These are phyloP conservation scores for Populus trichocarpa DNA, from an alignment of 441 rosid genomes.

Conservation along the genomic window DNA sequence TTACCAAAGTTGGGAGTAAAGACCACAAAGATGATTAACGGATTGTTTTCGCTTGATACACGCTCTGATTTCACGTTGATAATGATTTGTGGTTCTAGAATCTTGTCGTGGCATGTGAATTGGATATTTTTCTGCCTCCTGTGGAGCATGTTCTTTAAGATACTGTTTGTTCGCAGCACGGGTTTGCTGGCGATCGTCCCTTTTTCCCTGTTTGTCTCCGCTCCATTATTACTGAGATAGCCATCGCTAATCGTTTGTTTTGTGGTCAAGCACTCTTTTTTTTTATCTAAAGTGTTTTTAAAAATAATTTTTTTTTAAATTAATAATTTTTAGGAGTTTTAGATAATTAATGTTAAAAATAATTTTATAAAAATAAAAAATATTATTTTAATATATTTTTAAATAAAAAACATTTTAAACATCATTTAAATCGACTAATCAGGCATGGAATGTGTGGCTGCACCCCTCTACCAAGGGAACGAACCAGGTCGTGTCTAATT, in stretches of 20 bases:
- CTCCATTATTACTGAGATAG: neutral
- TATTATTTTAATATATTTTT: too few relatives aligned
- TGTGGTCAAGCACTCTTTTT: too few relatives aligned
- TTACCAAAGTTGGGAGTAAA: neutral
- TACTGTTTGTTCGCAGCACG: neutral
- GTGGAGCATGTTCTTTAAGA: neutral
- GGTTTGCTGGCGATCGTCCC: neutral
- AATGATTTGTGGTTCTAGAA: neutral
- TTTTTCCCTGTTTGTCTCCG: neutral
- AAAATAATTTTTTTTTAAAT: too few relatives aligned
- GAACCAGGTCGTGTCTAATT: too few relatives aligned
- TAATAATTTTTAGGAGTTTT: too few relatives aligned
- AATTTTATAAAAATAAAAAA: too few relatives aligned
- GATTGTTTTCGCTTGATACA: neutral
- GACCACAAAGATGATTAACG: neutral
- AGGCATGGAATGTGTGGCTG: too few relatives aligned
- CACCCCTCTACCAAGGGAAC: too few relatives aligned
- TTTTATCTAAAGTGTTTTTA: too few relatives aligned
- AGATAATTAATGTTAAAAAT: too few relatives aligned
- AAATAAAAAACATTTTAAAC: too few relatives aligned
- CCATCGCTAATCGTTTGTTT: neutral
- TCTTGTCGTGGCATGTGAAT: neutral
- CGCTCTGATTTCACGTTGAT: neutral
- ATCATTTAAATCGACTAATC: too few relatives aligned
- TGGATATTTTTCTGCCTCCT: neutral